Evolutionary conservation across 768 basidiomycete genomes (phyloP), one percentile per base, ranked within the genome.

Genomic region (Kwoniella dejecticola): DNA sequence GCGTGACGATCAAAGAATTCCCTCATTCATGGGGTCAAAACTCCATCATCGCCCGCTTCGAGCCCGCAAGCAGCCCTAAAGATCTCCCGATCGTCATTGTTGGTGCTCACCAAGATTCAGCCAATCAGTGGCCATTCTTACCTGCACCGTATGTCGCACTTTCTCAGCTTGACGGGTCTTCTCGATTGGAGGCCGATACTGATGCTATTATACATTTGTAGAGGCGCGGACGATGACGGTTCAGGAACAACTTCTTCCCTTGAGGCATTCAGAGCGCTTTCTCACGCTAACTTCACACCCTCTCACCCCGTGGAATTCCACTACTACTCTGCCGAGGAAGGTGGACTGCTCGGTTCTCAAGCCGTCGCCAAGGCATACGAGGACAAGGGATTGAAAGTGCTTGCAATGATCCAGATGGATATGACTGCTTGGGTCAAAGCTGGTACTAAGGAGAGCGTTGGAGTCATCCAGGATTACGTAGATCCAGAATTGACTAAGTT

Each of bases 281-380:
- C 74, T 24, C 49, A 53, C 13, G 65, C 71, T 12, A 65, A 67
- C 31, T 81, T 67, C 65, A 73, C 64, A 8, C 81, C 81, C 24
- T 56, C 59, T 7, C 68, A 71, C 17, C 74, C 79, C 5, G 68
- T 82, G 57, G 80, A 82, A 63, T 79, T 81, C 62, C 75, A 77
- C 65, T 80, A 75, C 62, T 81, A 71, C 64, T 72, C 72, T 4
- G 81, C 81, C 2, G 81, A 81, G 60, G 81, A 81, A 62, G 80
- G 81, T 10, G 81, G 80, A 21, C 68, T 82, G 17, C 73, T 80
- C 33, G 93, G 93, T 40, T 91, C 89, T 36, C 92, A 94, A 79
- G 93, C 92, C 17, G 84, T 97, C 52, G 91, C 91, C 36, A 81
- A 83, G 68, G 83, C 84, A 62, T 96, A 95, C 74, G 85, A 85